A percentile compares a stretch with the other conserved stretches of the same genome.
phyloP scores from a whole-genome alignment of 2,329 filamentous ascomycete genomes.

The Sporothrix inflata region DNA sequence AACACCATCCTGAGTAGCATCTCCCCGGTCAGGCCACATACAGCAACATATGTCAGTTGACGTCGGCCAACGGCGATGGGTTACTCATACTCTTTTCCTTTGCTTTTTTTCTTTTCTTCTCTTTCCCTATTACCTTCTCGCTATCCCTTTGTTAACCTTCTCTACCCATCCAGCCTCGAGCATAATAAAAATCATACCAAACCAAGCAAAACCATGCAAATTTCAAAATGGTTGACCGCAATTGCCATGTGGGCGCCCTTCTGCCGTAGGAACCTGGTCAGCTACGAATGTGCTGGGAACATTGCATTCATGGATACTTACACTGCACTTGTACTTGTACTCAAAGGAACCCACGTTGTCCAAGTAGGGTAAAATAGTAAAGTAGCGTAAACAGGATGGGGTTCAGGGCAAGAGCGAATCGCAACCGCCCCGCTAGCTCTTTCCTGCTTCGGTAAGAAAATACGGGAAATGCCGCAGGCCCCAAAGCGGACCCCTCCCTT shows the following conservation, averaged over 20 bases:
- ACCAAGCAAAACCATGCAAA: neutral
- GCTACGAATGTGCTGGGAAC: neutral
- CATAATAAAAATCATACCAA: too few relatives aligned
- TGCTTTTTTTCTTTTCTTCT: too few relatives aligned
- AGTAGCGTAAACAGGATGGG: neutral
- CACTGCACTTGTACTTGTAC: neutral
- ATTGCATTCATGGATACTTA: neutral
- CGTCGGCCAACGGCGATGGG: neutral
- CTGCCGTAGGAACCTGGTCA: neutral
- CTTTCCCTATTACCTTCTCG: neutral
- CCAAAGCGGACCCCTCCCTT: neutral
- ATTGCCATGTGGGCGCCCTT: neutral
- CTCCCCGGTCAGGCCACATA: neutral
- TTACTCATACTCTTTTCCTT: neutral
- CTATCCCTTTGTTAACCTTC: too few relatives aligned
- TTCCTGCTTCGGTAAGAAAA: conserved; percentile 14
- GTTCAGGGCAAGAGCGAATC: neutral
- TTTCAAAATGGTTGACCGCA: neutral
- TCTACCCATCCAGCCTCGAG: too few relatives aligned
- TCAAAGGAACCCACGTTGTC: neutral
- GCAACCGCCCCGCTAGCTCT: neutral
- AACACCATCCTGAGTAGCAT: neutral
- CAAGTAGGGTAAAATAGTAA: conserved; percentile 5
- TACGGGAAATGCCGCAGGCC: conserved; percentile 14
- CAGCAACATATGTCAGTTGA: neutral